These are phyloP conservation scores for Psidium guajava DNA, from an alignment of 345 rosid species.

Conservation along the genomic window DNA sequence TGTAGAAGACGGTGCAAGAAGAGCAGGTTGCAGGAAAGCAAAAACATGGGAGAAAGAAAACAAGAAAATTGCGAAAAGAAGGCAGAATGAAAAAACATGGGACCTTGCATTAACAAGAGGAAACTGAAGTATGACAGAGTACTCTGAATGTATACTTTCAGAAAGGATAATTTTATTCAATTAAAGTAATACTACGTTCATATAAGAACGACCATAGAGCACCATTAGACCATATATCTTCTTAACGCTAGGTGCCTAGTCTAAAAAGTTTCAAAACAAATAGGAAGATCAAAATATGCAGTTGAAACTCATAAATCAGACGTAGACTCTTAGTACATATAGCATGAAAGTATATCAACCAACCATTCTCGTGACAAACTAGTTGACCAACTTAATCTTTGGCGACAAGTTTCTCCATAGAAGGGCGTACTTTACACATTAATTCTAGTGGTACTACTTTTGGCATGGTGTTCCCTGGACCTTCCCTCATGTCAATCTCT, in stretches of 20 bases:
- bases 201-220: not conserved
- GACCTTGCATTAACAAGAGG: not conserved
- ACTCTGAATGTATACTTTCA: not conserved
- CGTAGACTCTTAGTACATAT: not conserved
- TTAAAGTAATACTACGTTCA: not conserved
- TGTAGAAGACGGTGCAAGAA: not conserved
- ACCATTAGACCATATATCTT: not conserved
- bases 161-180: not conserved
- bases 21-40: not conserved
- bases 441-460: conserved; percentile 23
- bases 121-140: not conserved
- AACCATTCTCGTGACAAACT: not conserved
- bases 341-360: not conserved
- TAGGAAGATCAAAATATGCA: not conserved
- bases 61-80: not conserved
- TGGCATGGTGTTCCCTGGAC: conserved; percentile 18
- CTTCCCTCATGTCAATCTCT: conserved; percentile 24
- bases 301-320: not conserved
- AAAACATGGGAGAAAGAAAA: not conserved
- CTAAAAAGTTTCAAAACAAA: not conserved
- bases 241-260: not conserved
- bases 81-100: not conserved
- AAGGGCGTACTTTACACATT: conserved; percentile 27
- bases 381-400: conserved; percentile 14
- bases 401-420: conserved; percentile 4